Evolutionary conservation across 2,329 filamentous ascomycete species (phyloP), one percentile per base, ranked within the genome.

Genomic region (Pleurostoma richardsiae): DNA sequence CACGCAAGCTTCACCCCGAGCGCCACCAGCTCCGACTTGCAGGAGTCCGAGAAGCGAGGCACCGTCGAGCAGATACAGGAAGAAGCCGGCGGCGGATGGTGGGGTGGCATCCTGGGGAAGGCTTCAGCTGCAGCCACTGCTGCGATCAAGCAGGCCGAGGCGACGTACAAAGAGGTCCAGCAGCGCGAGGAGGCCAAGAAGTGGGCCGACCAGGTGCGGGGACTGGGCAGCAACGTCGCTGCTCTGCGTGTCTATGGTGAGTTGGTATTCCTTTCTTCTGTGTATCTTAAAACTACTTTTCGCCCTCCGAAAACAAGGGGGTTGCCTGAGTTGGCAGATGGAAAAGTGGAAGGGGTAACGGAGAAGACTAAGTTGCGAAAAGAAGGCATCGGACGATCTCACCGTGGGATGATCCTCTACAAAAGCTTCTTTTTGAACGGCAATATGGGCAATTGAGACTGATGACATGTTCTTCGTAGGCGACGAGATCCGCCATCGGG

Each of bases 181-280:
- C 86, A 94, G 63, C 96, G 95, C 59, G 90, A 97, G 62, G 94
- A 99, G 66, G 94, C 92, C 44, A 91, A 92, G 72, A 88, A 89
- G 65, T 99, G 92, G 90, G 89, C 91, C 2, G 88, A 96, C 45
- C 92, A 97, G 64, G 87, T 97, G 46, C 85, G 85, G 60, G 91
- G 90, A 49, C 19, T 19, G 19, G 19, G 19, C 19, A 19, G 19
- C 19, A 96, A 96, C 62, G 88, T 95, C 42, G 87, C 85, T 40
- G 83, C 83, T 30, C 72, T 97, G 39, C 81, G 80, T 92, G 79
- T 54, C 72, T 67, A 36, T n/a, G 8, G 8, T 36, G 33, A 36
- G 8, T 36, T 36, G 33, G 33, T 36, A 8, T n/a, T 36, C n/a
- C 33, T n/a, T 36, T 36, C 33, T 36, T 8, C n/a, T 36, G 8